Evolutionary conservation across 1,284 basidiomycete genomes (phyloP), one percentile per base, ranked within the genome.

Genomic region (Cryptococcus floricola): DNA sequence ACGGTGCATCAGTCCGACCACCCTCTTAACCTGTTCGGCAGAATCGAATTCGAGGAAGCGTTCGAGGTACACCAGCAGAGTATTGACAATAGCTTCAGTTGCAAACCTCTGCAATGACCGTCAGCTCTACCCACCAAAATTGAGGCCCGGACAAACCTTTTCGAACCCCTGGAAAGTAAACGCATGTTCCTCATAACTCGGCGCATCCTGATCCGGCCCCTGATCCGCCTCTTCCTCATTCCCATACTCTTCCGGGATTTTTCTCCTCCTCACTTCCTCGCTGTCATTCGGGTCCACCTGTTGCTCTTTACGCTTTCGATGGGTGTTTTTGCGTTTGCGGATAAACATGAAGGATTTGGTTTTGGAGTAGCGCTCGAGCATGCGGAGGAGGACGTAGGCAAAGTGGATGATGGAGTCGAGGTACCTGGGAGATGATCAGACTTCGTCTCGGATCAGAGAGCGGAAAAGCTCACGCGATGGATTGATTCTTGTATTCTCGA

Each of bases 131-230:
- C 39, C 16, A 14, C 12, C 27, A 27, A 10, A n/a, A 4, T 5
- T 41, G 6, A 37, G 34, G 9, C n/a, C 16, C 19, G 18, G 18
- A 23, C 19, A 61, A 62, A 92, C 92, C 81, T 83, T 81, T 76
- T 96, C 89, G 63, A 91, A 94, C 18, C 86, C 83, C 60, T 91
- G 86, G 70, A 97, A 92, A 1, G 88, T 88, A 77, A 95, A 94
- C 71, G 87, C 83, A 42, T 89, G 91, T 70, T 96, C 93, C 50
- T 84, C 81, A 54, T 88, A 83, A 38, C 83, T 79, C 23, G 86
- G 84, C 52, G 59, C 61, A 18, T 87, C 85, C 37, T 82, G 81
- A 25, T 89, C 87, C 46, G 82, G 69, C 14, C 73, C 73, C n/a
- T 71, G 65, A 13, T 81, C 81, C 43, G 82, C 81, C 39, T 81